These are phyloP conservation scores for Zygosaccharomyces pseudobailii DNA, from an alignment of 1,139 yeast genomes.

Conservation along the genomic window DNA sequence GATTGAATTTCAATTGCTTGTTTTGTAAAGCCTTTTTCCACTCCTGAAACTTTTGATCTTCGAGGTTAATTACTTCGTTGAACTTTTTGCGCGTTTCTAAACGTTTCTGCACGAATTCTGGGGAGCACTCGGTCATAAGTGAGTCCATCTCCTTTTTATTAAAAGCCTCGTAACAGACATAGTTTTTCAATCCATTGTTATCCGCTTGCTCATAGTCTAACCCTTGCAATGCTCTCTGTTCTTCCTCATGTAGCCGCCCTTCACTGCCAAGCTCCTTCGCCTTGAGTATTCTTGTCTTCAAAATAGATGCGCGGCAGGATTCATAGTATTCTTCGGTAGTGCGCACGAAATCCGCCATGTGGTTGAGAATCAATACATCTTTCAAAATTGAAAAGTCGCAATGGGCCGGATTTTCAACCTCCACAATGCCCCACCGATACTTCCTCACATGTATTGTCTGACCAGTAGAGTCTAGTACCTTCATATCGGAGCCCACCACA, in stretches of 20 bases:
- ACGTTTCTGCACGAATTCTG: slow-evolving; percentile 46
- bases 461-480: slow-evolving; percentile 35
- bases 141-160: slow-evolving; percentile 39
- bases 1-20: slow-evolving; percentile 53
- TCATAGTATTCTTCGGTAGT: slow-evolving; percentile 58
- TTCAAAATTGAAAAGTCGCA: slow-evolving; percentile 61
- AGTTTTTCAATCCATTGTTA: slow-evolving; percentile 32
- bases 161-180: slow-evolving; percentile 39
- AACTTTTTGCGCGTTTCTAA: slow-evolving; percentile 44
- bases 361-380: slow-evolving; percentile 45
- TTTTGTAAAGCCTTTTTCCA: slow-evolving; percentile 59
- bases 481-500: slow-evolving; percentile 49
- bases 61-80: slow-evolving; percentile 45
- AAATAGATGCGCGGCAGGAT: slow-evolving; percentile 43
- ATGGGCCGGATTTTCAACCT: slow-evolving; percentile 58
- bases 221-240: slow-evolving; percentile 7
- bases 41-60: slow-evolving; percentile 58
- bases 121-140: slow-evolving; percentile 42
- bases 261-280: slow-evolving; percentile 31
- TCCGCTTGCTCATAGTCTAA: slow-evolving; percentile 33
- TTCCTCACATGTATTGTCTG: slow-evolving; percentile 53
- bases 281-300: slow-evolving; percentile 38
- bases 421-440: slow-evolving; percentile 72
- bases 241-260: slow-evolving; percentile 9
- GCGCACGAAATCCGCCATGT: slow-evolving; percentile 55